Percentiles rank a stretch among this genome's conserved stretches.
phyloP scores from a whole-genome alignment of 2,329 filamentous ascomycete genomes.

The Colletotrichum musicola region DNA sequence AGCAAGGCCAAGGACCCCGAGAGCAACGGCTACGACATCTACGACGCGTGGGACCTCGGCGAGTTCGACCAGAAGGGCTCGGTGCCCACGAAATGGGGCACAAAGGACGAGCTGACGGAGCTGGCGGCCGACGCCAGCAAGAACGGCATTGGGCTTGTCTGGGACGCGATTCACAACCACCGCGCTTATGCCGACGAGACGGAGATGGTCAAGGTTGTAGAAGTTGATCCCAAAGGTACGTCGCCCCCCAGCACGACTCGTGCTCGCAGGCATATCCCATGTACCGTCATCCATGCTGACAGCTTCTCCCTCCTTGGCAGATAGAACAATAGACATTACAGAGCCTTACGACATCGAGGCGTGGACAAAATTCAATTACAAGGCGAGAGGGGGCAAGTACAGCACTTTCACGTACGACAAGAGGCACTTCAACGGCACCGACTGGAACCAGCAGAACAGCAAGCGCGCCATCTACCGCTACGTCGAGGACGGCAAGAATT shows the following conservation, averaged over 20 bases:
- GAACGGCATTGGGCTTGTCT: constrained; percentile 24
- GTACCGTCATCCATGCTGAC: background rate
- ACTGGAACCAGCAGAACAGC: constrained; percentile 35
- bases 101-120: constrained; percentile 21
- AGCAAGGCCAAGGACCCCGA: constrained; percentile 36
- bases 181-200: constrained; percentile 35
- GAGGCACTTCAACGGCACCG: constrained; percentile 36
- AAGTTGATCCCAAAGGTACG: constrained; percentile 29
- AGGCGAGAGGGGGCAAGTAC: constrained; percentile 33
- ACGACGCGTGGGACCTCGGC: constrained; percentile 35
- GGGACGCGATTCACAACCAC: constrained; percentile 37
- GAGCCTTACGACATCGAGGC: constrained; percentile 34
- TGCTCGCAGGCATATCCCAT: background rate
- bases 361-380: constrained; percentile 34
- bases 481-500: constrained; percentile 34
- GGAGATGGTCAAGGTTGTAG: constrained; percentile 34
- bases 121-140: constrained; percentile 28
- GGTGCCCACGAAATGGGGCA: constrained; percentile 37
- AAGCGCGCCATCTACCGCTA: constrained; percentile 36
- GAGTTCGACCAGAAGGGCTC: constrained; percentile 38
- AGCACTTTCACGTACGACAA: constrained; percentile 36
- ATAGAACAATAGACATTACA: constrained; percentile 34
- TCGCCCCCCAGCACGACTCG: background rate
- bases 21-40: constrained; percentile 38
- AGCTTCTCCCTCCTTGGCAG: background rate